Evolutionary conservation across 305 asterid species (phyloP).

Genomic region (Solanum hybrid): DNA sequence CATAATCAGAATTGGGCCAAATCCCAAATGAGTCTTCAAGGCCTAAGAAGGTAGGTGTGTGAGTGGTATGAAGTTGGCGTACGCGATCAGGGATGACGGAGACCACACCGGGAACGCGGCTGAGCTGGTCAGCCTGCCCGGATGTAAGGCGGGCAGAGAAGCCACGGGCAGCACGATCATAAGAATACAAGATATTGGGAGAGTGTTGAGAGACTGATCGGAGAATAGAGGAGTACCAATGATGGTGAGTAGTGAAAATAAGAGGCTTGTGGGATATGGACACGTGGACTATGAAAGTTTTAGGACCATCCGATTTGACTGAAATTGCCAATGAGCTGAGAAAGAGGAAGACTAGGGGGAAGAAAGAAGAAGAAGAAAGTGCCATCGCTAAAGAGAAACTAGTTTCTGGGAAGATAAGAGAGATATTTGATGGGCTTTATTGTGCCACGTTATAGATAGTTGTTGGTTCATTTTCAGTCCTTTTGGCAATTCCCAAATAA

Average conservation of each 20-base stretch:
- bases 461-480: neutral
- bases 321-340: slow-evolving; percentile 1
- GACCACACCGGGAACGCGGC: slow-evolving; percentile 35
- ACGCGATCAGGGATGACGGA: slow-evolving; percentile 61
- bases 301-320: slow-evolving; percentile 22
- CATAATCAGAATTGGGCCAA: slow-evolving; percentile 82
- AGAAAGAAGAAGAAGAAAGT: slow-evolving; percentile 4
- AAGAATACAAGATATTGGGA: slow-evolving; percentile 52
- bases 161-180: slow-evolving; percentile 45
- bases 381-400: neutral
- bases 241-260: slow-evolving; percentile 50
- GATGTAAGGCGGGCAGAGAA: slow-evolving; percentile 63
- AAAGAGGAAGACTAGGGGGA: slow-evolving; percentile 5
- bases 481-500: neutral
- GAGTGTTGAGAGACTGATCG: slow-evolving; percentile 41
- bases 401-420: neutral
- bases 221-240: slow-evolving; percentile 62
- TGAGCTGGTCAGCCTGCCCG: slow-evolving; percentile 38
- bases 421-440: neutral
- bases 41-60: slow-evolving; percentile 60
- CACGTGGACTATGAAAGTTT: slow-evolving; percentile 73
- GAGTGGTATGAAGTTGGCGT: slow-evolving; percentile 71
- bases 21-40: slow-evolving; percentile 55
- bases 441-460: slow-evolving; percentile 2
- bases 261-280: slow-evolving; percentile 47